Base-by-base conservation (phyloP, 176 grass and related monocot species). In the Chrysopogon serrulatus region DNA sequence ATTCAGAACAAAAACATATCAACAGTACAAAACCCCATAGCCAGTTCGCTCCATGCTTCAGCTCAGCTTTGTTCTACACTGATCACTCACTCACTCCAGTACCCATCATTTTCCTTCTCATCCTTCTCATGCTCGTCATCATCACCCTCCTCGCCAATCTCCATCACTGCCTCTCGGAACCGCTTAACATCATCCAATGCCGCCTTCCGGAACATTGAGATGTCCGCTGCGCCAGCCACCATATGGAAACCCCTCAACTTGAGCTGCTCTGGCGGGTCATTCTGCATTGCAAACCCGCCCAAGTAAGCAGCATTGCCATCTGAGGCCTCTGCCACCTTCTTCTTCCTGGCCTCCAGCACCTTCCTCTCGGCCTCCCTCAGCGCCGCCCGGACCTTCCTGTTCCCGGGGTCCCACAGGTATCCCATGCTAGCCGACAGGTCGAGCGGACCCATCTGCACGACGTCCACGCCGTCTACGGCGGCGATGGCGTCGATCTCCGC, bases 401-500 rank as follows among this genome's bases (percentile, higher is more conserved):
- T 92, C 77, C 96, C 93, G 2, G 93, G 87, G 67, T 94, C 96
- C 93, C 96, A 98, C 63, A 98, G 73, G 78, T 90, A 98, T 3
- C 96, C 96, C 91, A 98, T 87, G 89, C 95, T 95, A 15, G 93
- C 96, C 26, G 93, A 95, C 72, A 98, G 87, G 75, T 98, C 91
- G 32, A 95, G 79, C 11, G 96, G 96, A 3, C 96, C 96, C 82
- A 86, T 98, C 40, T 98, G 92, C 69, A 98, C 86, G 59, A 91
- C 95, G 67, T 98, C 82, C 44, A 98, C 95, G 28, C 95, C 95
- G 13, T 98, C 96, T 1, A 98, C 73, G 37, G 88, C 76, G 11
- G 96, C 96, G 68, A 98, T 95, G 35, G 96, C 85, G 13, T 98
- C 96, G 37, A 98, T 65, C 78, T 95, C 87, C 10, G 83, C 87